Conservation (phyloP, 2,329 filamentous ascomycete species). For the Leptographium lundbergii region DNA sequence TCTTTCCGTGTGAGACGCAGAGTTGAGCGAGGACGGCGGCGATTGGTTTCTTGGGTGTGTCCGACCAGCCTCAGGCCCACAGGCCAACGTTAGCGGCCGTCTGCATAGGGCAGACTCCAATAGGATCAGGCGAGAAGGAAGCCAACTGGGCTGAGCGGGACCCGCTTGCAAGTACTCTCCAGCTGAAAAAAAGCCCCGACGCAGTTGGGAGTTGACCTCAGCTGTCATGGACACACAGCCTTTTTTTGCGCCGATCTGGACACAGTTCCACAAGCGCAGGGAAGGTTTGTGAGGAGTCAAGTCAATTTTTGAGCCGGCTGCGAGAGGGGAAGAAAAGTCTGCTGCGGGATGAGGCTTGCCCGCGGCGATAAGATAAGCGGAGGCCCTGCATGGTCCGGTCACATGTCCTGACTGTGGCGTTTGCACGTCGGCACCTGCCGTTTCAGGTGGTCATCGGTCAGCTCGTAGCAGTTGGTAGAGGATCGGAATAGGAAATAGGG, state of each 20-base stretch:
- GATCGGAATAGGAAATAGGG: background rate
- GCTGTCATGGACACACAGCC: background rate
- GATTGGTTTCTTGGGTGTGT: background rate
- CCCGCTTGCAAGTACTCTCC: background rate
- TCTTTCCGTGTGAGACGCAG: too few species aligned
- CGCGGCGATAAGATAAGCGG: background rate
- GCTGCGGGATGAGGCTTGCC: background rate
- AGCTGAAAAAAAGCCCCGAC: background rate
- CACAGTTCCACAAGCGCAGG: too few species aligned
- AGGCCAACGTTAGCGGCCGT: background rate
- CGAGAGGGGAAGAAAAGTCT: too few species aligned
- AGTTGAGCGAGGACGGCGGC: too few species aligned
- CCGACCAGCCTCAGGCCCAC: background rate
- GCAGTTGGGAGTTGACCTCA: background rate
- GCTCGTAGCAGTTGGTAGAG: background rate
- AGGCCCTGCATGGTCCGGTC: background rate
- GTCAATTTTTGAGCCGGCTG: too few species aligned
- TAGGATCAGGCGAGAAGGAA: background rate
- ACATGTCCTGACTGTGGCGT: background rate
- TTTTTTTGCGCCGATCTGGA: too few species aligned
- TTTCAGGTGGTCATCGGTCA: background rate
- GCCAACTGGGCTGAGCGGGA: background rate
- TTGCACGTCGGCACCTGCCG: background rate
- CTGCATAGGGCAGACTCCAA: background rate
- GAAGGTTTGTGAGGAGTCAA: background rate